Percentiles rank a stretch among this genome's conserved stretches.
Conservation (phyloP, 225 moss, liverwort and hornwort species). For the Pseudoscleropodium purum region DNA sequence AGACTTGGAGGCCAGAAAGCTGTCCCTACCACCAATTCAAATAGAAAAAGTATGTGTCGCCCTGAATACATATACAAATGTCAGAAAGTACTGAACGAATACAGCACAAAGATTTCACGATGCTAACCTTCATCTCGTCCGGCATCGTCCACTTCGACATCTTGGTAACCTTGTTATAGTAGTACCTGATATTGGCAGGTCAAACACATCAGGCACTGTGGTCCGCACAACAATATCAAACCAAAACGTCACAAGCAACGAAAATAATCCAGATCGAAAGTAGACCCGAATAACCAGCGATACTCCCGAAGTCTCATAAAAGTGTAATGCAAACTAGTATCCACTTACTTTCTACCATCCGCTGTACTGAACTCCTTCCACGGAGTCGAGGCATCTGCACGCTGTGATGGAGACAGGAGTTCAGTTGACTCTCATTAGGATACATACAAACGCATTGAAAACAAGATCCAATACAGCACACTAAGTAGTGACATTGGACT, state of each 20-base stretch:
- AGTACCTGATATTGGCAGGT: constrained; percentile 49
- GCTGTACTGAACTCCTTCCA: constrained; percentile 94
- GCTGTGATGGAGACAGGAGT: constrained; percentile 29
- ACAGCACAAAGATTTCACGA: background rate
- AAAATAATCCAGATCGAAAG: background rate
- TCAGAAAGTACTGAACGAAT: background rate
- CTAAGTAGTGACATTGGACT: background rate
- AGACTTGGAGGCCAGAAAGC: background rate
- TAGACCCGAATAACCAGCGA: background rate
- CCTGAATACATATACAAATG: background rate
- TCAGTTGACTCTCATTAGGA: background rate
- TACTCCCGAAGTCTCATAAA: background rate
- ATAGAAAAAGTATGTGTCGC: background rate
- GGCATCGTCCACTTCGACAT: constrained; percentile 99
- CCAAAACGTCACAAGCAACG: background rate
- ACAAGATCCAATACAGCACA: background rate
- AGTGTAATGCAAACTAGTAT: background rate
- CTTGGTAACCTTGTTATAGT: constrained; percentile 87
- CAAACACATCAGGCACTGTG: background rate
- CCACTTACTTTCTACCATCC: constrained; percentile 93
- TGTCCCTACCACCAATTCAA: background rate
- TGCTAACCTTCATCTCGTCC: constrained; percentile 93
- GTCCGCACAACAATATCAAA: background rate
- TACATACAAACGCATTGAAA: background rate
- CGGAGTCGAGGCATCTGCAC: constrained; percentile 97